Evolutionary conservation across 2,329 filamentous ascomycete genomes (phyloP), one percentile per base, ranked within the genome.

Genomic region (Botryotinia narcissicola): DNA sequence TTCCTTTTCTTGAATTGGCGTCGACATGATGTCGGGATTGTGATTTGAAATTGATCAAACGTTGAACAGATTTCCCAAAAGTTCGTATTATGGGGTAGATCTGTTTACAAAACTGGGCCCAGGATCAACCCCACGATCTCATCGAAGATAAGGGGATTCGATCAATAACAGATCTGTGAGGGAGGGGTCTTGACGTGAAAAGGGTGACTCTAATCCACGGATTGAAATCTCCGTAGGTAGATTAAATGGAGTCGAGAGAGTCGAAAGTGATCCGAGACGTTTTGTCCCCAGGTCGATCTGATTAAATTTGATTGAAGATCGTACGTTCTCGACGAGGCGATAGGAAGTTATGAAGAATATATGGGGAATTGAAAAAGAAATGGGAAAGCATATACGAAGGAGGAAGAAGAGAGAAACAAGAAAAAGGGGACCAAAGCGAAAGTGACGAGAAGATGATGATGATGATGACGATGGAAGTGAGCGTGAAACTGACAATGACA

Each of bases 1-100:
- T 20, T 79, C 80, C 71, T 78, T 78, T 62, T 80, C 80, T 10
- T 74, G 46, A 40, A 77, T 72, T 46, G 80, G 80, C 22, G 79
- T 79, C 42, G 80, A 75, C 80, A 81, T 81, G 25, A 59, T 70
- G 6, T 57, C 14, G n/a, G 40, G 22, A 37, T 48, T 22, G 48
- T 29, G 25, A 20, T 25, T 29, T 40, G 12, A 22, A 62, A 8
- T 22, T 16, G 16, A 22, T 9, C 20, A 14, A 68, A 7, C 10
- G 29, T 57, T 35, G 29, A 51, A 29, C 35, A 12, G 40, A 67
- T 37, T 44, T 60, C 71, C 54, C 71, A 62, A 37, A 51, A 14
- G 10, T 29, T 29, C 4, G 63, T 51, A 54, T 12, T 62, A 73
- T 25, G 51, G 51, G 71, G 62, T 68, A 44, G 64, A 61, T 73